Base-by-base conservation (phyloP, 768 basidiomycete species). In the Multifurca ochricompacta region DNA sequence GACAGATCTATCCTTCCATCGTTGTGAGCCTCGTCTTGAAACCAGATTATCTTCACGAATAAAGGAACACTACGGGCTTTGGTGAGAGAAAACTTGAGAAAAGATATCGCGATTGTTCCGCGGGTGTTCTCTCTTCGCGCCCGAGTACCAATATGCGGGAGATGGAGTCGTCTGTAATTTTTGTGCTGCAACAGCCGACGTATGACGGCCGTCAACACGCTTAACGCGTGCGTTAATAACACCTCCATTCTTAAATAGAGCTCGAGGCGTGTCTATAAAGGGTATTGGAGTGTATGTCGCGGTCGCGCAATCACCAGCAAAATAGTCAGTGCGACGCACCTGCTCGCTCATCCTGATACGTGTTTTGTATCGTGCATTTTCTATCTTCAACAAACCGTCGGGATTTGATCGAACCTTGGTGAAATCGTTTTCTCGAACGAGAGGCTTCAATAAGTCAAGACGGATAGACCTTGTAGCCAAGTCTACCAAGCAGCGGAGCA, bases 41-140 rank as follows among this genome's bases (percentile, higher is more conserved):
- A 58, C 57, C 57, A 58, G 18, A 54, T 21, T 10, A 23, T 8
- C n/a, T 43, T 36, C 31, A 53, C 46, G 19, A 58, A 53, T 4
- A n/a, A 14, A 4, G 51, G 37, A 4, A n/a, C 7, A 16, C 9
- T 16, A 21, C 43, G 16, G 14, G 30, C 6, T 5, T 3, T 32
- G 3, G 39, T 34, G n/a, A 58, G 51, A 23, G 31, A 35, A 11
- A 23, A 23, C 6, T 16, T 6, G 54, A 31, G 45, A 58, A 54
- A 21, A 6, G 27, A 40, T 58, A 53, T 40, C 47, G 51, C 14
- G 51, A 36, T 31, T 31, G 37, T 13, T 54, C 46, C 11, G 51
- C 40, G 23, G 27, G 25, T 23, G 56, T 53, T 37, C 27, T 28
- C 47, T 53, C 56, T 47, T 53, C 56, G 10, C 51, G 37, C 13